Base-by-base conservation (phyloP, 306 rosid species). In the Pachyrhizus erosus region DNA sequence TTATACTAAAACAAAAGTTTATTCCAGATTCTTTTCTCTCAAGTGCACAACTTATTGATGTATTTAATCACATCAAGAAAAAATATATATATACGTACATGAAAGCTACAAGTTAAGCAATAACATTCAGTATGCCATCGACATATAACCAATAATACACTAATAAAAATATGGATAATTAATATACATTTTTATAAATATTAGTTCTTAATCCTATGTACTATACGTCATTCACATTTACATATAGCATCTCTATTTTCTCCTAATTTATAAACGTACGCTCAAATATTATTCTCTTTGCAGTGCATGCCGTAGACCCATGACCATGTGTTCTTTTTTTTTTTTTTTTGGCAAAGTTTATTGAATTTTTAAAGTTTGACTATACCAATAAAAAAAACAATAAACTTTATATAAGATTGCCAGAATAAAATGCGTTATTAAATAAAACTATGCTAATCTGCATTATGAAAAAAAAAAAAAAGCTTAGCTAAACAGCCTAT, bases 141-240 rank as follows among this genome's bases (percentile, higher is more conserved):
- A 65, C 46, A 2, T 37, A 49, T 66, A n/a, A 66, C 29, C 72
- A 66, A n/a, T 66, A 66, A 66, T 66, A 34, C 49, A 34, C 21
- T 61, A 66, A 18, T 66, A 7, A 66, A 66, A 61, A 3, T 18
- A 7, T 66, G n/a, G 72, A 34, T 37, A 34, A 34, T 18, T 66
- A 17, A 33, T 64, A 64, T 64, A 33, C 12, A 7, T 17, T 31
- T 29, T n/a, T n/a, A n/a, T 27, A 14, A 31, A 33, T 31, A n/a
- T 65, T 65, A 8, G 26, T 65, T 2, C 9, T 27, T 61, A 62
- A 62, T n/a, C 26, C 8, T 34, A 65, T 65, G 46, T 2, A 33
- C 13, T 65, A 11, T 15, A 29, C 40, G 9, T 66, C 72, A 66
- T 57, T 57, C 61, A 1, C 61, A 20, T 31, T 3, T 15, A n/a